Base-by-base conservation (phyloP, 1,284 basidiomycete species). In the Apiotrichum montevideense region DNA sequence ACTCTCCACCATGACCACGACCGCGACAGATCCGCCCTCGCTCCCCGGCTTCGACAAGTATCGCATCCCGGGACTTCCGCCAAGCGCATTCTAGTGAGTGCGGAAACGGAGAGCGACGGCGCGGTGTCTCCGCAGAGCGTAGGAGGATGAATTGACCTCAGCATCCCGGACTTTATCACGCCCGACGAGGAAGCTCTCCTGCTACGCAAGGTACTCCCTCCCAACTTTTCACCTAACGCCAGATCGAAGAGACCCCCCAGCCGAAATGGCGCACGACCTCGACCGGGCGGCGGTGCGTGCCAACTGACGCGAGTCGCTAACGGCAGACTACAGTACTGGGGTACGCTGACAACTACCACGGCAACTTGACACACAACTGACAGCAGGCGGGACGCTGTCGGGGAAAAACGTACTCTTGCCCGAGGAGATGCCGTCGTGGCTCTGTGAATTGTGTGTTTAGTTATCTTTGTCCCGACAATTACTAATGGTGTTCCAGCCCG, bases 111-210 rank as follows among this genome's bases (percentile, higher is more conserved):
- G n/a, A 21, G 7, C 8, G 15, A 7, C 9, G 32, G 35, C 32
- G 37, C 37, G 13, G 37, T 13, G 13, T 6, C 8, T 6, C 8
- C 15, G 29, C 15, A 15, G 11, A n/a, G 15, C 15, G 43, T 21
- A n/a, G 46, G 3, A 32, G 21, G 3, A 8, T 4, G 4, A 40
- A 45, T 57, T 63, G 48, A 57, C 54, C 32, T 37, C 63, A 90
- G 91, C 75, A 81, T 94, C 32, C 86, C 87, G 6, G 80, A 91
- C 62, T 95, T 94, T 70, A 81, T 95, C 51, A 85, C 85, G 45
- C 75, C 77, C 58, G 83, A 86, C 21, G 92, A 96, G 76, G 91
- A 96, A 69, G 78, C 77, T 44, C 87, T 87, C 68, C 75, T 95
- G 33, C 77, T 88, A 57, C 80, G 84, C 55, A 91, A 90, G 81